Evolutionary conservation across 2,329 filamentous ascomycete species (phyloP).

Genomic region (Cladophialophora bantiana): DNA sequence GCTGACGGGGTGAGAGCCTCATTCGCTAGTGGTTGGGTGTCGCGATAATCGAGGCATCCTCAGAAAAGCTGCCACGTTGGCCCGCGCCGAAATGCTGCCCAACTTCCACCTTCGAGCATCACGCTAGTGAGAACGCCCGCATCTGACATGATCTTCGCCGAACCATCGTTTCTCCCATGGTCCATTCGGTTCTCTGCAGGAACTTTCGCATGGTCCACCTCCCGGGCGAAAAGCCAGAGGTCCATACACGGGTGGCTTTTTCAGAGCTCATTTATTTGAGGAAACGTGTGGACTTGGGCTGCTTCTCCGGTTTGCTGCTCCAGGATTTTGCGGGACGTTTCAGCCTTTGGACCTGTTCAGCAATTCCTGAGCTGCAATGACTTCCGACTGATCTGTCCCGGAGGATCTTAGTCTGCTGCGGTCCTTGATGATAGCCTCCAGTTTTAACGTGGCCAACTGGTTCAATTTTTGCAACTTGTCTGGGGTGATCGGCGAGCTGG

Average conservation of each 20-base stretch:
- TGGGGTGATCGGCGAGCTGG: slow-evolving; percentile 19
- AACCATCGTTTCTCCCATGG: slow-evolving; percentile 28
- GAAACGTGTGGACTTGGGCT: neutral
- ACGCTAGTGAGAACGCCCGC: slow-evolving; percentile 32
- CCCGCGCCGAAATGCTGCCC: slow-evolving; percentile 33
- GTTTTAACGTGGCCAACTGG: slow-evolving; percentile 47
- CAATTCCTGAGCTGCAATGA: slow-evolving; percentile 52
- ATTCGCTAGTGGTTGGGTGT: slow-evolving; percentile 33
- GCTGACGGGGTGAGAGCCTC: slow-evolving; percentile 7
- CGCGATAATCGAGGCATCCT: slow-evolving; percentile 34
- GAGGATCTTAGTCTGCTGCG: slow-evolving; percentile 44
- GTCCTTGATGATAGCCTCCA: slow-evolving; percentile 48
- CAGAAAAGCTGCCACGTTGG: slow-evolving; percentile 37
- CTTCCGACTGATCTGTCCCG: slow-evolving; percentile 48
- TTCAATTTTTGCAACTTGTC: slow-evolving; percentile 45
- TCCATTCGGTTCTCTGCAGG: slow-evolving; percentile 29
- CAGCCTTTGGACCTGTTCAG: slow-evolving; percentile 43
- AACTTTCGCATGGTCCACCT: slow-evolving; percentile 19
- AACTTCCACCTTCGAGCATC: slow-evolving; percentile 28
- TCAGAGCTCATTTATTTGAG: slow-evolving; percentile 18
- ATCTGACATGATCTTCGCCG: slow-evolving; percentile 31
- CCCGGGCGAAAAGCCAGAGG: slow-evolving; percentile 4
- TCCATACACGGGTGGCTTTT: slow-evolving; percentile 25
- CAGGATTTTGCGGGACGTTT: slow-evolving; percentile 17
- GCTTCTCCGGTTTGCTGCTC: slow-evolving; percentile 7